Evolutionary conservation across 2,329 filamentous ascomycete species (phyloP), one percentile per base, ranked within the genome.

Genomic region (Aspergillus sp.): DNA sequence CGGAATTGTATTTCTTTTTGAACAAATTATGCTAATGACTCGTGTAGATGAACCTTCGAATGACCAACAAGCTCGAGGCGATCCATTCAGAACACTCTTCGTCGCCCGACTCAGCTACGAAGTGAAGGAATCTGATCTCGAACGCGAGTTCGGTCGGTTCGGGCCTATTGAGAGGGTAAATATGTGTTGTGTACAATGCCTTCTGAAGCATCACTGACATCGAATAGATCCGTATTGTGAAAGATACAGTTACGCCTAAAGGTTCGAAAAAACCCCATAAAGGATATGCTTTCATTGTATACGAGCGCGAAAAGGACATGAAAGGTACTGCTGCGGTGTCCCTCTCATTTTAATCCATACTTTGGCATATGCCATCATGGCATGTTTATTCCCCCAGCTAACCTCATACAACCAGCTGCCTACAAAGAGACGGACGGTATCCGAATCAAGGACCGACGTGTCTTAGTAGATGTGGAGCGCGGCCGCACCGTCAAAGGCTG

Each of bases 301-400:
- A 91, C 65, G 91, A 97, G 70, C 85, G 88, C 67, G 93, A 97
- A 72, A 90, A 91, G 70, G 93, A 97, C 66, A 96, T 97, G 90
- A 94, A 94, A 89, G 90, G 90, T 96, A 94, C 52, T 47, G 44
- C 41, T 38, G 40, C 47, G 52, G 49, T 45, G 43, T 42, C 35
- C 30, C 29, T 41, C 42, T 44, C 32, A 39, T 33, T 42, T 39
- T 37, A 27, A 37, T 40, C 12, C 34, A 40, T 33, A 26, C 33
- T 13, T 13, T 29, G 33, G 31, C n/a, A 9, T 32, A 5, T 19
- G 12, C 13, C 10, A 34, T 27, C 13, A 5, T 27, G 5, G 6
- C 5, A 10, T 31, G 5, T 33, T 34, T 27, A 12, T 29, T 43
- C 26, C 12, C 33, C 32, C n/a, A 55, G 67, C 67, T 71, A 55